Base-by-base conservation (phyloP, 768 basidiomycete species). In the Boletellus ananiceps region DNA sequence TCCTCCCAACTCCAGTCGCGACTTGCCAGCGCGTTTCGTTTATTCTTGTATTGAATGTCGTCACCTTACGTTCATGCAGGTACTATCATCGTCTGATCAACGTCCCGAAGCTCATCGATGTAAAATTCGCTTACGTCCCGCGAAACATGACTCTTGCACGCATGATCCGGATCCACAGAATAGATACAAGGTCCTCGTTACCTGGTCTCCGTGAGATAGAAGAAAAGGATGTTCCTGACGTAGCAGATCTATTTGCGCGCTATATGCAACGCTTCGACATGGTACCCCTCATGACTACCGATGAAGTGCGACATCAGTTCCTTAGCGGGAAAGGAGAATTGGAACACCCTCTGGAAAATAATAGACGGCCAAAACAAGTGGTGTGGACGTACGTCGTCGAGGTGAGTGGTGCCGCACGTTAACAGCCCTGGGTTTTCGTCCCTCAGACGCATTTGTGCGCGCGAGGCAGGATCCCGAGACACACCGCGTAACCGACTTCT, bases 361-460 rank as follows among this genome's bases (percentile, higher is more conserved):
- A 66, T 52, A 60, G 84, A 61, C 75, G 88, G 55, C 70, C 79
- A 8, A 83, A 82, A 2, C 96, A 98, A 64, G 95, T 98, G 25
- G 85, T 88, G 2, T 99, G 94, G 94, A 75, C 88, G 3, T 98
- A 95, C 61, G 94, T 99, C 29, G 88, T 96, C 40, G 94, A 98
- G 81, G 95, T 64, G 52, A 49, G 64, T 40, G 31, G 32, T 86
- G 50, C 45, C 74, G 12, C 58, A 14, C 42, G 36, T 40, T 43
- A 40, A 19, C 2, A 37, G 21, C 2, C 13, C 45, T 14, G 8
- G 6, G 1, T 25, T 16, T 33, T n/a, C n/a, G 18, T 35, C n/a
- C 21, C 54, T 36, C 46, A 45, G 32, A 44, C n/a, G 40, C 25
- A 18, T 36, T 38, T 16, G 36, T 27, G 49, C 27, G 31, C 19